phyloP scores from a whole-genome alignment of 202 grass and related monocot genomes.

The Elaeis oleifera region DNA sequence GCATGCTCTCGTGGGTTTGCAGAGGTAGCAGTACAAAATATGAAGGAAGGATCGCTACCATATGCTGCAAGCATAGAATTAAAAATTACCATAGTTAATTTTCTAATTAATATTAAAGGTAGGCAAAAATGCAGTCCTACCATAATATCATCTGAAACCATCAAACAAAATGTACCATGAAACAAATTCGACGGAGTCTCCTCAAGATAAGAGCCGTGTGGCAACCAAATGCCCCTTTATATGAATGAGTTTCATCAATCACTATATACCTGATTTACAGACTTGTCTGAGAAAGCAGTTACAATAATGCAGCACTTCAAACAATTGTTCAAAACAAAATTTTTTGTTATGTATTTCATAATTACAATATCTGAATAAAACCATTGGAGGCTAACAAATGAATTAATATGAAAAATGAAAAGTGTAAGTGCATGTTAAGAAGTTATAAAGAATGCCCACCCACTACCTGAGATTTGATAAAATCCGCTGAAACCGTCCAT shows the following conservation, averaged over 20 bases:
- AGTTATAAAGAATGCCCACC: background rate
- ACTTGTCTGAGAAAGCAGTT: slow-evolving; percentile 1
- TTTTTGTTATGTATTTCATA: no score
- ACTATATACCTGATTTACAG: slow-evolving; percentile 74
- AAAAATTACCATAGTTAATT: slow-evolving; percentile 12
- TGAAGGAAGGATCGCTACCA: slow-evolving; percentile 63
- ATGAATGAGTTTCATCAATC: slow-evolving; percentile 96
- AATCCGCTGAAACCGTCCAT: slow-evolving; percentile 52
- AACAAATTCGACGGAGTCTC: slow-evolving; percentile 88
- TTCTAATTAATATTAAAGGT: slow-evolving; percentile 9
- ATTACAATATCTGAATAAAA: no score
- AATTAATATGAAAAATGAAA: no score
- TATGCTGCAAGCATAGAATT: slow-evolving; percentile 60
- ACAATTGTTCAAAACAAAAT: no score
- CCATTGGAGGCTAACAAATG: no score
- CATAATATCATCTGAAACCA: background rate
- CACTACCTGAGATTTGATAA: slow-evolving; percentile 79
- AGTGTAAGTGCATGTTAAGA: no score
- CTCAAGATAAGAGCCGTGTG: slow-evolving; percentile 87
- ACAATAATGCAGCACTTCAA: background rate
- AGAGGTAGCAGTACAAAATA: slow-evolving; percentile 91
- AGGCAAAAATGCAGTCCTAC: slow-evolving; percentile 8
- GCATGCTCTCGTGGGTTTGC: slow-evolving; percentile 90
- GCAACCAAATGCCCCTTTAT: slow-evolving; percentile 97
- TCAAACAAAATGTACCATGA: slow-evolving; percentile 42